A percentile compares a stretch with the other conserved stretches of the same genome.
These are phyloP conservation scores for Diplodia sapinea DNA, from an alignment of 2,329 filamentous ascomycete genomes.

Conservation along the genomic window DNA sequence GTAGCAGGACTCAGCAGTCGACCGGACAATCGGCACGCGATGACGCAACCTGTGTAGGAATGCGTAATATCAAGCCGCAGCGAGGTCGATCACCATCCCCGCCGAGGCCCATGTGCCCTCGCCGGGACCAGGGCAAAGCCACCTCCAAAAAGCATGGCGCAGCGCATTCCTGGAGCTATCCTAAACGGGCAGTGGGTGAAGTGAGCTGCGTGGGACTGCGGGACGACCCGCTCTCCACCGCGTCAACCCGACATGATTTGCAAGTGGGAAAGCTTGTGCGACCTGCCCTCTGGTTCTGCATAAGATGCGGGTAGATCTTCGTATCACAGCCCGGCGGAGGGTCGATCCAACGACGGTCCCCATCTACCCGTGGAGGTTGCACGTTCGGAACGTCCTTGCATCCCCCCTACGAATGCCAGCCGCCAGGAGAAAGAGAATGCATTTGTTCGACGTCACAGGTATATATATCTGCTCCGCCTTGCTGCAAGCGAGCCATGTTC, in stretches of 20 bases:
- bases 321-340: slow-evolving; percentile 4
- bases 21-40: slow-evolving; percentile 1
- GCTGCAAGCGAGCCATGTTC: background rate
- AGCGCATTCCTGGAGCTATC: background rate
- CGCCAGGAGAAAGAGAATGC: background rate
- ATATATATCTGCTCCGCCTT: background rate
- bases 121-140: background rate
- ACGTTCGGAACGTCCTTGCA: background rate
- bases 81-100: slow-evolving; percentile 18
- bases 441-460: background rate
- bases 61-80: slow-evolving; percentile 23
- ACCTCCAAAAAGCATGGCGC: slow-evolving; percentile 7
- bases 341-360: slow-evolving; percentile 1
- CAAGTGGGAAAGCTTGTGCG: slow-evolving; percentile 10
- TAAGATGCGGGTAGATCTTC: slow-evolving; percentile 10
- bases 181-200: background rate
- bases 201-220: slow-evolving; percentile 2
- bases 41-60: background rate
- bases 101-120: background rate
- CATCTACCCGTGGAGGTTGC: background rate
- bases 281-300: background rate
- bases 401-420: no score
- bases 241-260: slow-evolving; percentile 11
- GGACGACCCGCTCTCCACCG: slow-evolving; percentile 22
- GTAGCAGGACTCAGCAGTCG: background rate